A percentile compares a stretch with the other conserved stretches of the same genome.
These are phyloP conservation scores for Rhododendron simsii DNA, from an alignment of 148 eudicot genomes.

Conservation along the genomic window DNA sequence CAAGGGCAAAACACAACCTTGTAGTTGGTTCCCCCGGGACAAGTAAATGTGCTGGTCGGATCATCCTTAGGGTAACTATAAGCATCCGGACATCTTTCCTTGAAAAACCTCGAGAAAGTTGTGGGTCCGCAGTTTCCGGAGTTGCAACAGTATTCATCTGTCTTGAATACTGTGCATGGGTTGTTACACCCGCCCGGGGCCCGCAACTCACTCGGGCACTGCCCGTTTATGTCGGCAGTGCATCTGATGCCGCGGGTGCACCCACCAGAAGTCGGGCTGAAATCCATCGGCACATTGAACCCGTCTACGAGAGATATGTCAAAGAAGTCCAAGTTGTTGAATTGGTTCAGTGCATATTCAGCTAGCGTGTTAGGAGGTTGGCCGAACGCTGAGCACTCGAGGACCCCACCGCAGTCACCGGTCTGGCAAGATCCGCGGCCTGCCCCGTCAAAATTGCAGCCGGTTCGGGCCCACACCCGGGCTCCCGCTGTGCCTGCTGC, in stretches of 20 bases:
- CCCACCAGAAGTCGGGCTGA: conserved; percentile 18
- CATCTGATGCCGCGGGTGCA: conserved; percentile 17
- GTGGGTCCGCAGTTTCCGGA: conserved; percentile 30
- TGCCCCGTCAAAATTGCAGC: conserved; percentile 29
- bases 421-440: conserved; percentile 39
- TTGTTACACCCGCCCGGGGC: conserved; percentile 42
- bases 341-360: conserved; percentile 33
- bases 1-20: conserved; percentile 41
- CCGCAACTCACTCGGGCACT: conserved; percentile 28
- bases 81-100: conserved; percentile 25
- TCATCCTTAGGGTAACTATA: conserved; percentile 39
- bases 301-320: conserved; percentile 38
- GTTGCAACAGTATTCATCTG: conserved; percentile 33
- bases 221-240: conserved; percentile 5
- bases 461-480: conserved; percentile 55
- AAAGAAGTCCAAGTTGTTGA: conserved; percentile 32
- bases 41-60: conserved; percentile 34
- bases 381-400: conserved; percentile 32
- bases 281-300: conserved; percentile 25
- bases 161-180: conserved; percentile 41
- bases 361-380: conserved; percentile 42
- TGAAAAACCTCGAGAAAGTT: conserved; percentile 27
- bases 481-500: conserved; percentile 6
- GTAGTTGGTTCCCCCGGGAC: conserved; percentile 40
- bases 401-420: conserved; percentile 48